These are phyloP conservation scores for Aspergillus chevalieri DNA, from an alignment of 2,329 filamentous ascomycete species.

Conservation along the genomic window DNA sequence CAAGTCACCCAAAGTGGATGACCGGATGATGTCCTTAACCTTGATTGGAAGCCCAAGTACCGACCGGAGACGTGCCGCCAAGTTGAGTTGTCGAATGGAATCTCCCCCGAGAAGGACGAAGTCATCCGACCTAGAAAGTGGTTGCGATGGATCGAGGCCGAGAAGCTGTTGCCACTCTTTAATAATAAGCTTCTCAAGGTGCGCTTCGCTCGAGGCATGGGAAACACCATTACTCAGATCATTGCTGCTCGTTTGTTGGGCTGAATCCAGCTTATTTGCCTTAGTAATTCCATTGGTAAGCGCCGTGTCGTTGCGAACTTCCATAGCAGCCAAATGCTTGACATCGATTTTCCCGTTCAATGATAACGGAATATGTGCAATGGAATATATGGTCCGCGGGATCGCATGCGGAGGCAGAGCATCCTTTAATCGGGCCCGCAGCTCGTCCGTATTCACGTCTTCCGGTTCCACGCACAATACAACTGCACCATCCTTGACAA, in stretches of 20 bases:
- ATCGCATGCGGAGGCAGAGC: slow-evolving; percentile 4
- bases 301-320: neutral
- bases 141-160: neutral
- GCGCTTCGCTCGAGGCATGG: too few species aligned
- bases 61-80: slow-evolving; percentile 2
- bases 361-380: slow-evolving; percentile 4
- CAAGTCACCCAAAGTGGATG: neutral
- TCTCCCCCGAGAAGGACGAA: slow-evolving; percentile 12
- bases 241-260: neutral
- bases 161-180: neutral
- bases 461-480: neutral
- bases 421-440: neutral
- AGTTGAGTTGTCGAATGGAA: slow-evolving; percentile 11
- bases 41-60: neutral
- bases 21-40: neutral
- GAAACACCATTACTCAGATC: neutral
- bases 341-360: slow-evolving; percentile 5
- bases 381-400: slow-evolving; percentile 4
- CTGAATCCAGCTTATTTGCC: neutral
- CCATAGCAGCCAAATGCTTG: neutral
- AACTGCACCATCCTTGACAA: neutral
- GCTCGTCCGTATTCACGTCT: neutral
- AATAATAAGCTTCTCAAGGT: neutral
- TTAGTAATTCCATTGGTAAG: neutral
- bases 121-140: neutral